Conservation (phyloP, 495 filamentous ascomycete species). For the Bombardia bombarda region DNA sequence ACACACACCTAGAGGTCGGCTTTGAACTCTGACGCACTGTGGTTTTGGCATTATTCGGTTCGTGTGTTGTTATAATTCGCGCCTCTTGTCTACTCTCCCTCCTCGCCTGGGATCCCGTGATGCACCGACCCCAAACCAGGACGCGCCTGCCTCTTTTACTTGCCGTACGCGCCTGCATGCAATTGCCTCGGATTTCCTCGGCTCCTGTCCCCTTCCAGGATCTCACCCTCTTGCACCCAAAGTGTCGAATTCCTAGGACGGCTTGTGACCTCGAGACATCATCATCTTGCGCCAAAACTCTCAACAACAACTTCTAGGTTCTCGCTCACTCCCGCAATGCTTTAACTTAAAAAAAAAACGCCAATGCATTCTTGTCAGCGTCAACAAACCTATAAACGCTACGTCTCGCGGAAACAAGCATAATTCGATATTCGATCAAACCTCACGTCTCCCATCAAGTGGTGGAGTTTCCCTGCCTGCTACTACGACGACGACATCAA, state of each 20-base stretch:
- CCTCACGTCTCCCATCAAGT: too few species aligned
- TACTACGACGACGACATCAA: too few species aligned
- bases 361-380: constrained; percentile 4
- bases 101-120: constrained; percentile 9
- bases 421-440: too few species aligned
- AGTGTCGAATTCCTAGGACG: not conserved
- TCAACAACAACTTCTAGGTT: not conserved
- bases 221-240: too few species aligned
- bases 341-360: too few species aligned
- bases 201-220: not conserved
- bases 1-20: too few species aligned
- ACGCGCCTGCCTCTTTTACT: constrained; percentile 13
- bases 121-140: constrained; percentile 10
- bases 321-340: not conserved
- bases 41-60: constrained; percentile 23
- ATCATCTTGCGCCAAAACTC: not conserved
- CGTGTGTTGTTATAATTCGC: constrained; percentile 14
- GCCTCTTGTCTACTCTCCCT: constrained; percentile 12
- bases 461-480: too few species aligned
- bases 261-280: not conserved
- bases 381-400: too few species aligned
- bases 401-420: too few species aligned
- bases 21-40: too few species aligned
- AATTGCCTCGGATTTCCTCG: not conserved
- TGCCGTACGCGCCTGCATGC: constrained; percentile 6